These are phyloP conservation scores for Wickerhamomyces sp. DNA, from an alignment of 1,139 yeast genomes.

Conservation along the genomic window DNA sequence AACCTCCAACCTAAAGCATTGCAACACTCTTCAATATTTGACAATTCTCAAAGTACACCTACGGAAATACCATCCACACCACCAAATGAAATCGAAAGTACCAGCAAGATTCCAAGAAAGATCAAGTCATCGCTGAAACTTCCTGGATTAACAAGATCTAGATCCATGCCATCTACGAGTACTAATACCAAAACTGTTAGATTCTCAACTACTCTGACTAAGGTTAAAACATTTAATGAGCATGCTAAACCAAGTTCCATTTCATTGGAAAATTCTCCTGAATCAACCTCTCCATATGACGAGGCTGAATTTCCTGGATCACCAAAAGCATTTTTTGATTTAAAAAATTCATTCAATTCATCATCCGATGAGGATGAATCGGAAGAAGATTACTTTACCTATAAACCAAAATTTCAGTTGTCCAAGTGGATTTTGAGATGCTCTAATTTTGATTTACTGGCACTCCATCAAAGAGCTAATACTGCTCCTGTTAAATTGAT, in stretches of 20 bases:
- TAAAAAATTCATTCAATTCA: slow-evolving; percentile 10
- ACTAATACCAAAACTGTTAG: slow-evolving; percentile 52
- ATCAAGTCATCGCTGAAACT: slow-evolving; percentile 30
- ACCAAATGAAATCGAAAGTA: background rate
- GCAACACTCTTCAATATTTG: slow-evolving; percentile 3
- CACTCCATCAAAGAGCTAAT: slow-evolving; percentile 32
- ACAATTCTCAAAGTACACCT: slow-evolving; percentile 1
- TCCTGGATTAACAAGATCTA: slow-evolving; percentile 35
- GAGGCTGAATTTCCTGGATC: slow-evolving; percentile 1
- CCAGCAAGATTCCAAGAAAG: slow-evolving; percentile 9
- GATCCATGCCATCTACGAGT: slow-evolving; percentile 46
- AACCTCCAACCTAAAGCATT: slow-evolving; percentile 8
- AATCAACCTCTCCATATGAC: slow-evolving; percentile 24
- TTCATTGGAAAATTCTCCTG: slow-evolving; percentile 53
- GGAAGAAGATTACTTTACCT: slow-evolving; percentile 16
- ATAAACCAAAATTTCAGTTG: slow-evolving; percentile 8
- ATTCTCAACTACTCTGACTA: slow-evolving; percentile 48
- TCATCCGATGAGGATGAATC: slow-evolving; percentile 20
- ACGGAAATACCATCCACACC: background rate
- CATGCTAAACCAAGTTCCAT: slow-evolving; percentile 55
- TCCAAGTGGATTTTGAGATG: slow-evolving; percentile 16
- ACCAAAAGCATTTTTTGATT: slow-evolving; percentile 20
- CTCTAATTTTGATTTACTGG: slow-evolving; percentile 15
- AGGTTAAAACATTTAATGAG: slow-evolving; percentile 50
- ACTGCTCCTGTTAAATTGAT: slow-evolving; percentile 44